A percentile compares a stretch with the other conserved stretches of the same genome.
phyloP scores from a whole-genome alignment of 1,284 basidiomycete genomes.

The Cryptococcus sp. region DNA sequence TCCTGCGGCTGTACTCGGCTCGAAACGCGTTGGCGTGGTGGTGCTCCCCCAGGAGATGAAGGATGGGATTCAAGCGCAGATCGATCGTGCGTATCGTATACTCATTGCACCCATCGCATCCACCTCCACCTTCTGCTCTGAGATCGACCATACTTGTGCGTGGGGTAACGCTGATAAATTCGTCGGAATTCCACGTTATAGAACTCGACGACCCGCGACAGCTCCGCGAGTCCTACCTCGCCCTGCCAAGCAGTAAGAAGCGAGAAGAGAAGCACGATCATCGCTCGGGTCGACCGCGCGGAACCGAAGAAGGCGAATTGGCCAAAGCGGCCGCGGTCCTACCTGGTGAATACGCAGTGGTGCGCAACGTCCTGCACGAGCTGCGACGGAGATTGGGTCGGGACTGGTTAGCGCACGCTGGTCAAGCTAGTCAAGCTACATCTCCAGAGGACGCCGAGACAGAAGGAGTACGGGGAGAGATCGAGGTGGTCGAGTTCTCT shows the following conservation, averaged over 20 bases:
- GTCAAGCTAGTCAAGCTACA: not conserved
- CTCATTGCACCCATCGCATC: too few relatives aligned
- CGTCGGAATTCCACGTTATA: not conserved
- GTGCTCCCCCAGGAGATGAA: conserved; percentile 67
- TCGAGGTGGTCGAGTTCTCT: conserved; percentile 51
- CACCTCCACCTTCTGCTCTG: not conserved
- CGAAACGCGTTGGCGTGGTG: conserved; percentile 67
- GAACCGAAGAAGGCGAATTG: conserved; percentile 32
- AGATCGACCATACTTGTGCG: conserved; percentile 3
- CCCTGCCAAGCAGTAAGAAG: conserved; percentile 8
- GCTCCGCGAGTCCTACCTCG: conserved; percentile 30
- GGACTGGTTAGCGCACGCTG: conserved; percentile 29
- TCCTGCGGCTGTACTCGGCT: conserved; percentile 77
- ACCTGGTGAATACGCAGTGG: conserved; percentile 55
- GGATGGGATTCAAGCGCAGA: conserved; percentile 41
- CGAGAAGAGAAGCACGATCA: conserved; percentile 22
- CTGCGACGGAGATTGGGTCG: conserved; percentile 45
- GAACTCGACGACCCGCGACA: conserved; percentile 26
- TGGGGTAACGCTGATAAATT: not conserved
- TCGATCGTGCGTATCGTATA: conserved; percentile 41
- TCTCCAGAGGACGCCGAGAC: not conserved
- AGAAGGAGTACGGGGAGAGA: not conserved
- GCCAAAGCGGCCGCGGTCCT: conserved; percentile 55
- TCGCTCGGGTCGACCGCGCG: conserved; percentile 12
- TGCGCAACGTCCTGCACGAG: conserved; percentile 53